Conservation (phyloP, 345 rosid genomes). For the Aquilaria sinensis region DNA sequence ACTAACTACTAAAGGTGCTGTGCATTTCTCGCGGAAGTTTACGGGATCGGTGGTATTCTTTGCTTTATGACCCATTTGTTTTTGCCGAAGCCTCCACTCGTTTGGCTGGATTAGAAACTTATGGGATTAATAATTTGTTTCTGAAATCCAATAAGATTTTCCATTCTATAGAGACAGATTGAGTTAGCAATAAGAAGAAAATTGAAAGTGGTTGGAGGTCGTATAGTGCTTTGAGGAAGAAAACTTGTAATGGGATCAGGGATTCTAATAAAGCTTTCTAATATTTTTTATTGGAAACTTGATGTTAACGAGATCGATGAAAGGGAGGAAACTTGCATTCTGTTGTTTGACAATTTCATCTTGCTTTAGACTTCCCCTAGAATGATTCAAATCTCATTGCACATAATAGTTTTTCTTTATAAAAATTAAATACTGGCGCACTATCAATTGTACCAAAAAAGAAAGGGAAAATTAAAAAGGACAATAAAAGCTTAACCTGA, state of each 20-base stretch:
- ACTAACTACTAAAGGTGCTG: conserved; percentile 86
- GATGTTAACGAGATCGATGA: too few species aligned
- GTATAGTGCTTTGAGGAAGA: conserved; percentile 28
- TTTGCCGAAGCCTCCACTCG: conserved; percentile 72
- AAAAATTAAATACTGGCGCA: too few species aligned
- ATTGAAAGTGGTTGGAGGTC: conserved; percentile 25
- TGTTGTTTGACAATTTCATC: too few species aligned
- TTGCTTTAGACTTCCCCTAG: too few species aligned
- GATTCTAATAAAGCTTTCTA: conserved; percentile 6
- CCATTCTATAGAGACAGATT: conserved; percentile 20
- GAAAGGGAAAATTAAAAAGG: too few species aligned
- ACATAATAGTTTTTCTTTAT: too few species aligned
- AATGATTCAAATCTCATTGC: too few species aligned
- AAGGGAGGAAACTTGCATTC: too few species aligned
- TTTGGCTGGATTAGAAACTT: conserved; percentile 59
- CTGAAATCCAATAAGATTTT: conserved; percentile 21
- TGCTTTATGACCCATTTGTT: conserved; percentile 81
- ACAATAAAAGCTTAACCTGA: too few species aligned
- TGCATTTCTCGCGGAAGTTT: conserved; percentile 70
- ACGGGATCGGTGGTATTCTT: conserved; percentile 84
- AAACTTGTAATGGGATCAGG: conserved; percentile 14
- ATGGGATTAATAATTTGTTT: conserved; percentile 9
- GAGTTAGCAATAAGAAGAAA: conserved; percentile 27
- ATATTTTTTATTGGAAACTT: too few species aligned
- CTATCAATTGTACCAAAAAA: too few species aligned